phyloP scores from a whole-genome alignment of 2,329 filamentous ascomycete species.

The Aspergillus neoniger region DNA sequence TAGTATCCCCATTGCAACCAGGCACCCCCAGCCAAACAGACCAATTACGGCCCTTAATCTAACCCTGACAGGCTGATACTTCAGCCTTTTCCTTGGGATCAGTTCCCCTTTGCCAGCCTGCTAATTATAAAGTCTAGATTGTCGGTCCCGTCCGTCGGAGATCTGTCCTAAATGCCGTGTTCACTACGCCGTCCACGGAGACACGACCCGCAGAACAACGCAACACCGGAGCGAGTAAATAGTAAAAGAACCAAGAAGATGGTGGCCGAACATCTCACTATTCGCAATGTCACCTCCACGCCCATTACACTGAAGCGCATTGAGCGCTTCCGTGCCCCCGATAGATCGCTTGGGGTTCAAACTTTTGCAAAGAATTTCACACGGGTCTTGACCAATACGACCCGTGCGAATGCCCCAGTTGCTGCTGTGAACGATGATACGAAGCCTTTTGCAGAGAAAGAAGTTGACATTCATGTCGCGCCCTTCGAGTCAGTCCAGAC shows the following conservation, averaged over 20 bases:
- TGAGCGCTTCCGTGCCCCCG: constrained; percentile 68
- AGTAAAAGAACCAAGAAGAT: constrained; percentile 20
- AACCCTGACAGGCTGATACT: background rate
- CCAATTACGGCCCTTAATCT: constrained; percentile 13
- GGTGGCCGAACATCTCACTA: constrained; percentile 57
- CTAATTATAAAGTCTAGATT: background rate
- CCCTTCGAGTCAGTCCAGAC: constrained; percentile 69
- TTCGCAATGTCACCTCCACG: constrained; percentile 79
- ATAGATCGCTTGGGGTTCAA: constrained; percentile 40
- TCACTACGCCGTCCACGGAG: background rate
- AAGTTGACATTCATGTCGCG: constrained; percentile 64
- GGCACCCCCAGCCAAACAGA: constrained; percentile 2
- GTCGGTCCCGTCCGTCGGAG: background rate
- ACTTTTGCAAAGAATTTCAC: constrained; percentile 53
- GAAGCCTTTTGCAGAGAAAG: constrained; percentile 61
- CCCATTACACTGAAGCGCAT: constrained; percentile 71
- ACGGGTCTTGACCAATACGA: constrained; percentile 45
- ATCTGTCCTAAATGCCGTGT: background rate
- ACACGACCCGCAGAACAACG: background rate
- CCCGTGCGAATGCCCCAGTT: constrained; percentile 47
- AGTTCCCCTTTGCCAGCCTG: constrained; percentile 1
- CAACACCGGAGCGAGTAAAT: background rate
- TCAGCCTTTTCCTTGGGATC: background rate
- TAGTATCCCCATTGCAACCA: constrained; percentile 8
- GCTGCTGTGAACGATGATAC: constrained; percentile 53